Percentiles rank a stretch among this genome's conserved stretches.
These are phyloP conservation scores for Cairneyella variabilis DNA, from an alignment of 495 filamentous ascomycete species.

Conservation along the genomic window DNA sequence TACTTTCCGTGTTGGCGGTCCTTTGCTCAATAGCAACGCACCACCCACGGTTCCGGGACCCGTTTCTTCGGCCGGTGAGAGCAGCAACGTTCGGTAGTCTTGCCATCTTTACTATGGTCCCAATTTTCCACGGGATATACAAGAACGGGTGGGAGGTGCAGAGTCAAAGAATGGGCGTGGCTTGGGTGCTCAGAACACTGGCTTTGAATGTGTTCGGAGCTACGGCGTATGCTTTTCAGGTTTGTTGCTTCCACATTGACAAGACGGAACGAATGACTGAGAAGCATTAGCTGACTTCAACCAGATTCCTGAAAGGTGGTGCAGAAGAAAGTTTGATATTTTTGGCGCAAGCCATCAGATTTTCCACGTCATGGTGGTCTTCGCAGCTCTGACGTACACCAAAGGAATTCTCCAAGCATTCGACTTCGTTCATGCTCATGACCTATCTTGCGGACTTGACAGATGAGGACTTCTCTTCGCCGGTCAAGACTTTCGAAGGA, in stretches of 20 bases:
- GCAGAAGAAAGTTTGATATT: constrained; percentile 42
- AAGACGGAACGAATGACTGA: neutral
- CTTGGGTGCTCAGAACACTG: constrained; percentile 38
- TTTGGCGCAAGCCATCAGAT: constrained; percentile 49
- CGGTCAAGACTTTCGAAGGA: too few relatives aligned
- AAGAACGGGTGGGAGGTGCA: constrained; percentile 36
- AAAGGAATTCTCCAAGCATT: constrained; percentile 42
- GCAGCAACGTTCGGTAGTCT: constrained; percentile 41
- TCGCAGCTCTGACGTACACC: constrained; percentile 42
- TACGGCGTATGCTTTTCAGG: constrained; percentile 39
- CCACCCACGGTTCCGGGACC: constrained; percentile 31
- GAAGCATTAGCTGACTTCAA: constrained; percentile 1
- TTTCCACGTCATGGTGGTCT: constrained; percentile 45
- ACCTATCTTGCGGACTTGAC: neutral
- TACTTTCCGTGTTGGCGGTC: constrained; percentile 26
- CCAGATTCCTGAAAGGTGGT: constrained; percentile 46
- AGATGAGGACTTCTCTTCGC: too few relatives aligned
- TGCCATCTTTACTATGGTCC: constrained; percentile 39
- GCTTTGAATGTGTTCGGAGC: constrained; percentile 39
- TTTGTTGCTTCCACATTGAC: constrained; percentile 22
- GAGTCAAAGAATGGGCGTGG: constrained; percentile 36
- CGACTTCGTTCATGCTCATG: constrained; percentile 36
- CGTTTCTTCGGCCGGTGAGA: constrained; percentile 33
- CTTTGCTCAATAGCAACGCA: constrained; percentile 35
- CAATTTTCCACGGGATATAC: constrained; percentile 38